Evolutionary conservation across 768 basidiomycete genomes (phyloP).

Genomic region (Suillus tomentosus): DNA sequence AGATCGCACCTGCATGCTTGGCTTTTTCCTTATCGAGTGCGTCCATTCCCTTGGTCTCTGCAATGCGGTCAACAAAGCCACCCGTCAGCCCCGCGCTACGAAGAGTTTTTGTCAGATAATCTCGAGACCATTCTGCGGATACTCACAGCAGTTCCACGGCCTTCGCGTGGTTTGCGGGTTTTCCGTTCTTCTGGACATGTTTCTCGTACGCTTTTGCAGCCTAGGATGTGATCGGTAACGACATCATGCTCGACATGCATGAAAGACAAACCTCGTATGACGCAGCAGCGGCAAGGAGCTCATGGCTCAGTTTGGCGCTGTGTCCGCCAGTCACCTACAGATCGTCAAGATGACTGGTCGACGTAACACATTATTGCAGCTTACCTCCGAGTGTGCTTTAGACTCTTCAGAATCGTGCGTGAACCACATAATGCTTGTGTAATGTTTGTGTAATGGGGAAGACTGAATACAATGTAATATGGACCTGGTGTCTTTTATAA

Average conservation of each 20-base stretch:
- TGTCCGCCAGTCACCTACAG: slow-evolving; percentile 23
- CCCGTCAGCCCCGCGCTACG: slow-evolving; percentile 29
- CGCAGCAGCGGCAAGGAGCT: slow-evolving; percentile 30
- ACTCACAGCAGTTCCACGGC: slow-evolving; percentile 29
- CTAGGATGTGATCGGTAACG: slow-evolving; percentile 18
- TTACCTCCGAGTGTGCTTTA: slow-evolving; percentile 22
- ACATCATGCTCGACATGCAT: neutral
- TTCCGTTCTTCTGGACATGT: slow-evolving; percentile 21
- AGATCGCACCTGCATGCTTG: slow-evolving; percentile 26
- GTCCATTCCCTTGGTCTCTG: slow-evolving; percentile 30
- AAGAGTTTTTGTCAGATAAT: slow-evolving; percentile 1
- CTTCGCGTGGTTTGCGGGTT: slow-evolving; percentile 26
- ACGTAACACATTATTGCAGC: neutral
- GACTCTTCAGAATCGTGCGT: slow-evolving; percentile 27
- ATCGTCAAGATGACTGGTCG: neutral
- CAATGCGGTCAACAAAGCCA: slow-evolving; percentile 26
- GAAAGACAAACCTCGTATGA: slow-evolving; percentile 25
- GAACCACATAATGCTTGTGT: slow-evolving; percentile 25
- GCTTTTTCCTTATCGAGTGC: slow-evolving; percentile 19
- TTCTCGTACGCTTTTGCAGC: slow-evolving; percentile 33
- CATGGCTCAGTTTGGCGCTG: slow-evolving; percentile 26
- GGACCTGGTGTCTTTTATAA: neutral
- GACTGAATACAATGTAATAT: neutral
- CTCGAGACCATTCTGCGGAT: neutral
- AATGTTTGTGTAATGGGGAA: neutral